Conservation (phyloP, 441 rosid species). For the Macaranga tanarius region DNA sequence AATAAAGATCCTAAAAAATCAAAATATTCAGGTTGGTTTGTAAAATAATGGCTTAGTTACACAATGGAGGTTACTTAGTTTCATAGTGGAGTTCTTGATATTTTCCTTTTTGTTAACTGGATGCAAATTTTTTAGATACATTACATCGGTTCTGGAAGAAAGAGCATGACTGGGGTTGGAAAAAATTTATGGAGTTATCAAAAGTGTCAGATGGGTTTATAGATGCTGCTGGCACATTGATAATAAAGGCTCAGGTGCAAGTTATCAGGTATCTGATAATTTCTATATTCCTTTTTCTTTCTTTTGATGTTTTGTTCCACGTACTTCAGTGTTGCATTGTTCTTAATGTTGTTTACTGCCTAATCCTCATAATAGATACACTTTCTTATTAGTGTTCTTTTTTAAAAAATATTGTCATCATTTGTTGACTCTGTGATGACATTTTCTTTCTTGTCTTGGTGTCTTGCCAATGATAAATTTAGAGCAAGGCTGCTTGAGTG, state of each 20-base stretch:
- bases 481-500: not conserved
- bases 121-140: constrained; percentile 59
- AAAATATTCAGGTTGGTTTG: constrained; percentile 78
- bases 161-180: constrained; percentile 99
- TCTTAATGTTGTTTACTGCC: not conserved
- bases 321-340: not conserved
- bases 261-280: constrained; percentile 63
- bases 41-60: constrained; percentile 21
- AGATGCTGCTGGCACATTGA: constrained; percentile 70
- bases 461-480: not conserved
- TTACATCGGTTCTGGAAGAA: constrained; percentile 95
- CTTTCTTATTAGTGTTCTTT: not conserved
- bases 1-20: constrained; percentile 85
- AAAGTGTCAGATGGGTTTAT: constrained; percentile 83
- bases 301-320: not conserved
- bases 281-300: not conserved
- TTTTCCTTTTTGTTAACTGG: constrained; percentile 29
- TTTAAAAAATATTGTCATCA: not conserved
- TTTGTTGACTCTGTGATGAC: not conserved
- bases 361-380: not conserved
- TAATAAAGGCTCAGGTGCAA: constrained; percentile 96
- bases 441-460: not conserved
- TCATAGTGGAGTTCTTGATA: constrained; percentile 14
- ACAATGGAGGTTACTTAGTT: constrained; percentile 1
- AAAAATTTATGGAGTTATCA: constrained; percentile 87